Base-by-base conservation (phyloP, 495 filamentous ascomycete species). In the Haplographium delicatum region DNA sequence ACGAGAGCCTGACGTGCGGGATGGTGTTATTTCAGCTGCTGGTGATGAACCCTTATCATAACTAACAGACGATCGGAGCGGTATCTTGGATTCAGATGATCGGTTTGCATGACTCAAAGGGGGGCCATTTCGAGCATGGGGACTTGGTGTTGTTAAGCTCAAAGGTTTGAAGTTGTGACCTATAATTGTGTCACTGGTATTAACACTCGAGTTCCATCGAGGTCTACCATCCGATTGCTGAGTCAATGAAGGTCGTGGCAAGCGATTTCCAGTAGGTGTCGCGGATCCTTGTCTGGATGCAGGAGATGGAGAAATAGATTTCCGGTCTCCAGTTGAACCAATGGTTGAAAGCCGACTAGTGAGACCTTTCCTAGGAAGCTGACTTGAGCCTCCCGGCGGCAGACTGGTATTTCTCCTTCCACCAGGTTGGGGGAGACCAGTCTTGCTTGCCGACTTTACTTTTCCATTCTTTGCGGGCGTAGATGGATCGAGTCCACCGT, bases 191-290 rank as follows among this genome's bases (percentile, higher is more conserved):
- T 85, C 80, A 4, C 72, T 75, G 40, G 84, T 80, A 60, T 89
- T 93, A 10, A 79, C 81, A 28, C 83, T 88, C 5, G 62, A 51
- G 62, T 85, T 95, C 91, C 91, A 96, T 44, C 84, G 78, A 11
- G 91, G 91, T 31, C 85, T 80, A 57, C 78, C 76, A 49, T 78
- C 73, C 19, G 54, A 11, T 57, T 35, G 15, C 67, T 49, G 44
- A n/a, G 45, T 51, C 20, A 58, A 30, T 5, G 54, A 44, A 15
- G 78, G 74, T 30, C 74, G 72, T 19, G 71, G 65, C 20, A 67
- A 51, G 34, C 72, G 71, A 54, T 72, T 72, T 4, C 70, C 54
- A 65, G 80, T 78, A 5, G 83, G 82, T 0, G 82, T 87, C 8
- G 71, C 65, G 10, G 75, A 71, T 23, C 71, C 66, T 44, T 73